Conservation (phyloP, 345 rosid genomes). For the Lepidium africanum region DNA sequence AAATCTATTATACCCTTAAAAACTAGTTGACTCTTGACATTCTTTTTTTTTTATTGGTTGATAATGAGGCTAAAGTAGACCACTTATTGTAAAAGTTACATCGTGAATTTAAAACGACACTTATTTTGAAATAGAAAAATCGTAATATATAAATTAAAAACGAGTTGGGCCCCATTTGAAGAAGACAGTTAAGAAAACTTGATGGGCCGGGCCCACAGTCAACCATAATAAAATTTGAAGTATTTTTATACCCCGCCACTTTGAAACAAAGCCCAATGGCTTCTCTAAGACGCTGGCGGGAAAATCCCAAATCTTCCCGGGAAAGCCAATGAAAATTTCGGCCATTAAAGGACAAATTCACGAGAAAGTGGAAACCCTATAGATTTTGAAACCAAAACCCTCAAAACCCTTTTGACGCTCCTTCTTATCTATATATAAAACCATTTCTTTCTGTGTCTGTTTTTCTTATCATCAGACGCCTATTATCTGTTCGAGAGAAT, state of each 20-base stretch:
- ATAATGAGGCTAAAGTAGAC: too few relatives aligned
- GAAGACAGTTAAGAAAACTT: neutral
- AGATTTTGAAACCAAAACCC: neutral
- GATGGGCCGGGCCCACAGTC: constrained; percentile 13
- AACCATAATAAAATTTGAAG: neutral
- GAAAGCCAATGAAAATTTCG: neutral
- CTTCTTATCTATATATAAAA: constrained; percentile 6
- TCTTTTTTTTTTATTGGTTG: too few relatives aligned
- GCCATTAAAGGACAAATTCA: constrained; percentile 6
- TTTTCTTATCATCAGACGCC: neutral
- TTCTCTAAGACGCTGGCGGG: constrained; percentile 28
- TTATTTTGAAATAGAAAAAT: neutral
- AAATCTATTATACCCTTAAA: too few relatives aligned
- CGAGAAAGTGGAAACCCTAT: constrained; percentile 4
- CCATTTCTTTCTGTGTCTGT: neutral
- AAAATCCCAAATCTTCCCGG: constrained; percentile 18
- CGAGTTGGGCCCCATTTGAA: neutral
- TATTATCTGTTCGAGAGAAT: neutral
- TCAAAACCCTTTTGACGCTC: neutral
- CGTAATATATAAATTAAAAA: neutral
- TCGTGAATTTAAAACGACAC: too few relatives aligned
- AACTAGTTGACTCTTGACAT: too few relatives aligned
- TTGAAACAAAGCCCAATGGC: neutral
- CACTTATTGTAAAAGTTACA: too few relatives aligned
- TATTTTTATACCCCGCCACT: constrained; percentile 8